Evolutionary conservation across 2,329 filamentous ascomycete genomes (phyloP).

Genomic region (Pyrenophora graminea): DNA sequence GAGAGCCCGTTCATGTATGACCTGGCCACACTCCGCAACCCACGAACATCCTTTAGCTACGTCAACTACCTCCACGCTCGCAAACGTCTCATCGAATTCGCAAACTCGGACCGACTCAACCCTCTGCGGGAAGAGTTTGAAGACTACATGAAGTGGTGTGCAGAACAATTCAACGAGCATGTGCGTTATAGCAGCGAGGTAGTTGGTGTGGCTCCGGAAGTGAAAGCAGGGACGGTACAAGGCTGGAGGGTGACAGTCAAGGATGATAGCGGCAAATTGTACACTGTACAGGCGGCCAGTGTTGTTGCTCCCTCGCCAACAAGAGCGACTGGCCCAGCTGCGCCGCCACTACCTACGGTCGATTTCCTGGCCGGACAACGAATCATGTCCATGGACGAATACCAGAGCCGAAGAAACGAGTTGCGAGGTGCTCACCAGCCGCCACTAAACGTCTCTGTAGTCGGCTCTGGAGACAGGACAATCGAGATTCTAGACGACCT

Average conservation of each 20-base stretch:
- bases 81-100: slow-evolving; percentile 41
- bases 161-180: slow-evolving; percentile 39
- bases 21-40: slow-evolving; percentile 42
- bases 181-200: slow-evolving; percentile 41
- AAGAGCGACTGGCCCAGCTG: slow-evolving; percentile 14
- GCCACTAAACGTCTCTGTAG: slow-evolving; percentile 36
- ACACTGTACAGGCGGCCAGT: slow-evolving; percentile 32
- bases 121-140: slow-evolving; percentile 46
- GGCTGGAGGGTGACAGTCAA: slow-evolving; percentile 38
- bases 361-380: slow-evolving; percentile 41
- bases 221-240: slow-evolving; percentile 20
- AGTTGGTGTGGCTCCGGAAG: slow-evolving; percentile 34
- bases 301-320: slow-evolving; percentile 35
- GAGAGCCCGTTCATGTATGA: slow-evolving; percentile 43
- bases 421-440: slow-evolving; percentile 34
- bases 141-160: slow-evolving; percentile 46
- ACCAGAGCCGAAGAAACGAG: slow-evolving; percentile 36
- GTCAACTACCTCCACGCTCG: slow-evolving; percentile 40
- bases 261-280: slow-evolving; percentile 29
- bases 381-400: slow-evolving; percentile 41
- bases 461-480: slow-evolving; percentile 36
- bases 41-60: slow-evolving; percentile 43
- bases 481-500: slow-evolving; percentile 42
- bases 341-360: slow-evolving; percentile 28
- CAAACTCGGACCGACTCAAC: slow-evolving; percentile 45